A percentile compares a stretch with the other conserved stretches of the same genome.
These are phyloP conservation scores for Poronia punctata DNA, from an alignment of 495 filamentous ascomycete genomes.

Conservation along the genomic window DNA sequence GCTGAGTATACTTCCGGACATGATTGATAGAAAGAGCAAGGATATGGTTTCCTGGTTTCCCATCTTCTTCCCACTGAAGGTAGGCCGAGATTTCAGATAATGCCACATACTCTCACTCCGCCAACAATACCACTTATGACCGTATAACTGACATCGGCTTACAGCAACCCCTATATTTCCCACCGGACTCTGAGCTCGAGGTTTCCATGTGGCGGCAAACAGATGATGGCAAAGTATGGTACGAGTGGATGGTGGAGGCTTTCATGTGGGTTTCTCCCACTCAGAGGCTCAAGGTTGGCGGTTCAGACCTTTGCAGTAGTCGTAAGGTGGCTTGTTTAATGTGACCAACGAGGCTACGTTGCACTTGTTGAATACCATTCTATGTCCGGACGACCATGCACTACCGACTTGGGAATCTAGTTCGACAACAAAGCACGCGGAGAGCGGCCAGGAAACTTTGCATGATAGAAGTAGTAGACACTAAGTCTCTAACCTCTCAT, in stretches of 20 bases:
- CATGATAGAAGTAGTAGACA: too few relatives aligned
- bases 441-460: too few relatives aligned
- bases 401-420: too few relatives aligned
- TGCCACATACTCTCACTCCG: too few relatives aligned
- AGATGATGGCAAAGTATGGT: slow-evolving; percentile 95
- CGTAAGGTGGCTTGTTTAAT: slow-evolving; percentile 88
- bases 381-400: too few relatives aligned
- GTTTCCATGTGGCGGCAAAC: slow-evolving; percentile 93
- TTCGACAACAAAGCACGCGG: too few relatives aligned
- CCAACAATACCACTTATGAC: too few relatives aligned
- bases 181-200: slow-evolving; percentile 74
- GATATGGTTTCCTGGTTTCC: slow-evolving; percentile 99
- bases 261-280: slow-evolving; percentile 56
- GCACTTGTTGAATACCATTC: too few relatives aligned
- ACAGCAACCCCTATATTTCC: slow-evolving; percentile 84
- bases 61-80: slow-evolving; percentile 95
- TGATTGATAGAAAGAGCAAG: slow-evolving; percentile 83
- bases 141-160: background rate
- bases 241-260: slow-evolving; percentile 93
- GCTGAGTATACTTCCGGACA: slow-evolving; percentile 86
- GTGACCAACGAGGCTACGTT: too few relatives aligned
- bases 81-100: too few relatives aligned
- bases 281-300: slow-evolving; percentile 64
- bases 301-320: slow-evolving; percentile 81
- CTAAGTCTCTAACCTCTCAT: too few relatives aligned